A percentile compares a stretch with the other conserved stretches of the same genome.
Evolutionary conservation across 306 rosid genomes (phyloP).

Genomic region (Quercus glauca): DNA sequence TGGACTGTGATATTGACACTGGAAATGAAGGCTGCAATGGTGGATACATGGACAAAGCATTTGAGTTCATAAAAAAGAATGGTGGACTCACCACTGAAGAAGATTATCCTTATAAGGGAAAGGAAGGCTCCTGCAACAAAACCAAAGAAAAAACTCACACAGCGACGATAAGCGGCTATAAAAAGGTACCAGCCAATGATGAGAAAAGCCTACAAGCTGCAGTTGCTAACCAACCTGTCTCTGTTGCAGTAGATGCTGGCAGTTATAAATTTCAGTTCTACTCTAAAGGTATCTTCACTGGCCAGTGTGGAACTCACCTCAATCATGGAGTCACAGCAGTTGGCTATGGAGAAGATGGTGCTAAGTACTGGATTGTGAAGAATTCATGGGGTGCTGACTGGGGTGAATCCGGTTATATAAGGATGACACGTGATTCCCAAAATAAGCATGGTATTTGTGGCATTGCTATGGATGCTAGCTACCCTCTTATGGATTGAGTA

Average conservation of each 20-base stretch:
- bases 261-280: slow-evolving; percentile 54
- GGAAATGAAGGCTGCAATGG: slow-evolving; percentile 65
- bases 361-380: slow-evolving; percentile 66
- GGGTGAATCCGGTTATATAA: slow-evolving; percentile 73
- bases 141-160: slow-evolving; percentile 12
- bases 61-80: slow-evolving; percentile 35
- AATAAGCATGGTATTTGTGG: slow-evolving; percentile 58
- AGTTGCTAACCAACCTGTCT: slow-evolving; percentile 67
- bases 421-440: slow-evolving; percentile 25
- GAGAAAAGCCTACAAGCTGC: slow-evolving; percentile 56
- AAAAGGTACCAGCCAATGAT: slow-evolving; percentile 45
- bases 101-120: slow-evolving; percentile 54
- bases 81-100: slow-evolving; percentile 49
- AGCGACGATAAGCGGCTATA: slow-evolving; percentile 45
- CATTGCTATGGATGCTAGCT: slow-evolving; percentile 67
- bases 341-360: slow-evolving; percentile 59
- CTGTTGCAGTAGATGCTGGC: slow-evolving; percentile 60
- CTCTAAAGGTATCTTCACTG: slow-evolving; percentile 51
- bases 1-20: slow-evolving; percentile 50
- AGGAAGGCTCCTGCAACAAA: slow-evolving; percentile 34
- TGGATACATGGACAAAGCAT: slow-evolving; percentile 67
- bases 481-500: slow-evolving; percentile 46
- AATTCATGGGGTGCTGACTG: slow-evolving; percentile 69
- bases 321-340: slow-evolving; percentile 66
- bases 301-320: slow-evolving; percentile 52